A percentile compares a stretch with the other conserved stretches of the same genome.
phyloP scores from a whole-genome alignment of 192 early-diverging fungal species.

The Neocallimastix lanati region DNA sequence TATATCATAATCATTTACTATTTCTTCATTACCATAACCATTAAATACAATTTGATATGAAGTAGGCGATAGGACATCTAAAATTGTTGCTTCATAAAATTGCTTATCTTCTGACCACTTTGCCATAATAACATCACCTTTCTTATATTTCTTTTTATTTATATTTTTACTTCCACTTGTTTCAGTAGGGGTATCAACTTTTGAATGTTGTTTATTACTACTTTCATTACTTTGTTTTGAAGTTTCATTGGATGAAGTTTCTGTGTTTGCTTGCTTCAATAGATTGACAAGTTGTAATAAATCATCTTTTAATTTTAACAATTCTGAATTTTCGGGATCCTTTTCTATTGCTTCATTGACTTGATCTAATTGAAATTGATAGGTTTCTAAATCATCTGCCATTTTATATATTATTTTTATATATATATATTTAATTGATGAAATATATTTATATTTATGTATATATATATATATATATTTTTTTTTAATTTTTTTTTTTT shows the following conservation, averaged over 20 bases:
- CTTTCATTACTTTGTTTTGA: background rate
- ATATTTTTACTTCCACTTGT: background rate
- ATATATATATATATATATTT: too few relatives aligned
- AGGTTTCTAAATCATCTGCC: constrained; percentile 27
- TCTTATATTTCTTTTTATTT: background rate
- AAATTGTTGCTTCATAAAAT: background rate
- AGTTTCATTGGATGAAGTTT: constrained; percentile 5
- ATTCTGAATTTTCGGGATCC: constrained; percentile 49
- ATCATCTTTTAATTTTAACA: constrained; percentile 42
- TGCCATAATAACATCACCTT: background rate
- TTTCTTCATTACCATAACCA: background rate
- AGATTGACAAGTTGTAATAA: constrained; percentile 50
- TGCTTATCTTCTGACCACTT: background rate
- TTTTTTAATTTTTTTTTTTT: too few relatives aligned
- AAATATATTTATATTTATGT: too few relatives aligned
- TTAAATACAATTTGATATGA: background rate
- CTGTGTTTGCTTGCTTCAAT: constrained; percentile 1
- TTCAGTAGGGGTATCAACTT: background rate
- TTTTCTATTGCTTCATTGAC: constrained; percentile 46
- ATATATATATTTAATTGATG: too few relatives aligned
- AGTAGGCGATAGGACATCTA: background rate
- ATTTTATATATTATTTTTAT: background rate
- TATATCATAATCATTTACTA: constrained; percentile 3
- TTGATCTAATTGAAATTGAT: constrained; percentile 49
- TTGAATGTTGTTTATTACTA: background rate